These are phyloP conservation scores for Corymbia calophylla DNA, from an alignment of 441 rosid species.

Conservation along the genomic window DNA sequence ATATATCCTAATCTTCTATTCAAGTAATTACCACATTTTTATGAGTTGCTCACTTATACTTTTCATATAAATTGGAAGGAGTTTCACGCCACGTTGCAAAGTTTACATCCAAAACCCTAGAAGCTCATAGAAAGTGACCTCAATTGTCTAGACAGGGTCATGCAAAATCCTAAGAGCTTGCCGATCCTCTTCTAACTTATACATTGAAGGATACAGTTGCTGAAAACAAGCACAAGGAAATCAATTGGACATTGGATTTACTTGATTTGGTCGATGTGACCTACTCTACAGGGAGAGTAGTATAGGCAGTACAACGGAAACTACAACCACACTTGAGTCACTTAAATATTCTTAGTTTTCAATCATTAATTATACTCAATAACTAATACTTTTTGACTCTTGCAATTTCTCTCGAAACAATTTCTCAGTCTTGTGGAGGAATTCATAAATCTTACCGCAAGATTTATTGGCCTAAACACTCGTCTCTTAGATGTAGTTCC, in stretches of 20 bases:
- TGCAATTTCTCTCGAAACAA: not conserved
- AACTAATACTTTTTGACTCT: not conserved
- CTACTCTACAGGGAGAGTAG: fast-evolving
- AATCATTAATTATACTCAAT: not conserved
- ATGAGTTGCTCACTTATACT: not conserved
- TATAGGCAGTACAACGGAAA: fast-evolving
- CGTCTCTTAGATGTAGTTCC: not conserved
- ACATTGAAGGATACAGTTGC: not conserved
- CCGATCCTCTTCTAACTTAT: not conserved
- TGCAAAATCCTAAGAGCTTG: not conserved
- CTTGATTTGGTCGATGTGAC: fast-evolving
- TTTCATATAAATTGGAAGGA: not conserved
- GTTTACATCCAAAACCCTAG: not conserved
- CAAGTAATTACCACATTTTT: not conserved
- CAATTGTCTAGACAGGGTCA: not conserved
- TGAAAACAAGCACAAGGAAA: not conserved
- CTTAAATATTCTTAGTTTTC: not conserved
- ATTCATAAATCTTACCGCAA: not conserved
- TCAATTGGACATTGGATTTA: not conserved
- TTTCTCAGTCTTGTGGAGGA: not conserved
- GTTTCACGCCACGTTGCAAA: not conserved
- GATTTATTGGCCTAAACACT: not conserved
- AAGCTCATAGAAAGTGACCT: not conserved
- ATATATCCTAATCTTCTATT: not conserved
- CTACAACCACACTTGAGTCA: not conserved